Conservation (phyloP, 2,329 filamentous ascomycete genomes). For the Rhynchosporium secalis region DNA sequence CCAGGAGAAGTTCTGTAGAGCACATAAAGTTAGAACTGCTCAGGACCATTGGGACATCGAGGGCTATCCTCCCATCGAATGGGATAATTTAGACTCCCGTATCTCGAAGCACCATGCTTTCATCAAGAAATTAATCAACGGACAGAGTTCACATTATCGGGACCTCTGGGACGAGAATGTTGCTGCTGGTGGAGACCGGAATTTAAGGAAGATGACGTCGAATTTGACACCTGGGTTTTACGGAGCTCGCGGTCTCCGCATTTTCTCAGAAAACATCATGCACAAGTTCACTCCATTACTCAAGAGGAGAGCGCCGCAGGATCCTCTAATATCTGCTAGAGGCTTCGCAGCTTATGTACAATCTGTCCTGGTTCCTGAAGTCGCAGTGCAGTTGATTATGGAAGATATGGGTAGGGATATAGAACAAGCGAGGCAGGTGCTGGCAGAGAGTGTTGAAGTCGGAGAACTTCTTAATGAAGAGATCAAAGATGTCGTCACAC, state of each 20-base stretch:
- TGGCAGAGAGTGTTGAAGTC: conserved; percentile 40
- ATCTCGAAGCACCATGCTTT: conserved; percentile 56
- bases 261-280: conserved; percentile 72
- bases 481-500: conserved; percentile 63
- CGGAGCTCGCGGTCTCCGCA: conserved; percentile 68
- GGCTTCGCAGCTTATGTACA: conserved; percentile 71
- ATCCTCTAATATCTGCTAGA: conserved; percentile 64
- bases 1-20: conserved; percentile 63
- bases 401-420: conserved; percentile 55
- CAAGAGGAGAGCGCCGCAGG: conserved; percentile 61
- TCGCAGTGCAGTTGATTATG: conserved; percentile 55
- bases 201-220: conserved; percentile 54
- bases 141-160: conserved; percentile 59
- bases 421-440: conserved; percentile 41
- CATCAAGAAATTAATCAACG: conserved; percentile 60
- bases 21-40: conserved; percentile 60
- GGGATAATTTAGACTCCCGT: conserved; percentile 60
- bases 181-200: conserved; percentile 58
- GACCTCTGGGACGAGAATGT: conserved; percentile 55
- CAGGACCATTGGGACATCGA: conserved; percentile 44
- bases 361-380: conserved; percentile 74
- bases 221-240: conserved; percentile 77
- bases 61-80: conserved; percentile 70
- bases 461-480: conserved; percentile 40
- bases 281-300: conserved; percentile 58